Evolutionary conservation across 2,329 filamentous ascomycete genomes (phyloP).

Genomic region (Cladosporium sp.): DNA sequence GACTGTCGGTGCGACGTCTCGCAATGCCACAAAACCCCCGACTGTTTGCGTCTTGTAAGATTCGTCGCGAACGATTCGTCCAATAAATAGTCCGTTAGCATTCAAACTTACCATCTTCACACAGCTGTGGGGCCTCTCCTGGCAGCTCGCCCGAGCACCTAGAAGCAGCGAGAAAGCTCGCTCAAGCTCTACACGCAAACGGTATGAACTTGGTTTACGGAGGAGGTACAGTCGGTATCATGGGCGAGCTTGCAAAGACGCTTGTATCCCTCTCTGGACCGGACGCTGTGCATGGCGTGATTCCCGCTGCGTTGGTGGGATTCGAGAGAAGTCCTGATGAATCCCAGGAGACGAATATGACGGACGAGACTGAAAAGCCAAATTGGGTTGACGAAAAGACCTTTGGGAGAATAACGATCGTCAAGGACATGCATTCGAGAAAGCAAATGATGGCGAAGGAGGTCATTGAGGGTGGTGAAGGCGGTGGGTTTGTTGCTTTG

Average conservation of each 20-base stretch:
- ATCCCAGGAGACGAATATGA: slow-evolving; percentile 33
- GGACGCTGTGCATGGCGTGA: slow-evolving; percentile 82
- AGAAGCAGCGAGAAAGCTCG: slow-evolving; percentile 71
- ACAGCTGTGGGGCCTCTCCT: slow-evolving; percentile 71
- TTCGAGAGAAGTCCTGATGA: slow-evolving; percentile 63
- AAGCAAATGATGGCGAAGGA: slow-evolving; percentile 91
- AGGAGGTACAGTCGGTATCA: slow-evolving; percentile 87
- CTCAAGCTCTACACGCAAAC: slow-evolving; percentile 65
- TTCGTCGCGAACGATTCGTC: too few species aligned
- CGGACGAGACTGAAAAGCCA: slow-evolving; percentile 25
- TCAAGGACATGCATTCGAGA: slow-evolving; percentile 91
- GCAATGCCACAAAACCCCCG: too few species aligned
- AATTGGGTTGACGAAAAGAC: slow-evolving; percentile 56
- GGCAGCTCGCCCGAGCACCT: slow-evolving; percentile 72
- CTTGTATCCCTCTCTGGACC: slow-evolving; percentile 80
- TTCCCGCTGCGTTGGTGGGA: slow-evolving; percentile 76
- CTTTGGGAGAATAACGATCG: slow-evolving; percentile 82
- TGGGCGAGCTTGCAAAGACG: slow-evolving; percentile 88
- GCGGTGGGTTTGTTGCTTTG: slow-evolving; percentile 84
- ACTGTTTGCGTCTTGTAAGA: slow-evolving; percentile 83
- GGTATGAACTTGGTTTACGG: slow-evolving; percentile 88
- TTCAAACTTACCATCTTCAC: too few species aligned
- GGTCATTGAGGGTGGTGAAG: slow-evolving; percentile 74
- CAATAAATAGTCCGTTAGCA: too few species aligned
- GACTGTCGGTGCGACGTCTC: too few species aligned